Evolutionary conservation across 148 eudicot genomes (phyloP), one percentile per base, ranked within the genome.

Genomic region (Pouteria glomerata): DNA sequence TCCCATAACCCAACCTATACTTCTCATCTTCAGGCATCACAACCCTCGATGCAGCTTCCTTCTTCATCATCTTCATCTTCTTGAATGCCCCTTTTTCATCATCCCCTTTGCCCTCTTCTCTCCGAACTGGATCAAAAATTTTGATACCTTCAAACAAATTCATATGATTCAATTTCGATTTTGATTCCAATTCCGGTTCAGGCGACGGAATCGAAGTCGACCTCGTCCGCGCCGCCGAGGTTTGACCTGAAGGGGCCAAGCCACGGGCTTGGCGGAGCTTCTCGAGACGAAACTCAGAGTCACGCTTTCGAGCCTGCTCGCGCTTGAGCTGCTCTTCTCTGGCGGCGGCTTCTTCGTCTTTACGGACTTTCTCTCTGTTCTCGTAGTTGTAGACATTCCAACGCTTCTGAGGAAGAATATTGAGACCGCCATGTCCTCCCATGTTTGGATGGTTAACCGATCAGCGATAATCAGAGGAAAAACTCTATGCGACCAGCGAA

Each of bases 361-460:
- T 80, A 1, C 80, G 77, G 50, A 91, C 97, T 60, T 95, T 95
- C 72, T 95, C 98, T 60, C 97, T 88, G 73, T 95, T 95, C 14
- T 95, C 98, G 86, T 63, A 91, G 71, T 89, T 95, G 96, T 95
- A 95, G 3, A 95, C 98, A 66, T 95, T 95, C 98, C 98, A 95
- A 48, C 79, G 76, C 80, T 95, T 95, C 74, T 95, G 98, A 0
- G 98, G 98, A 0, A 95, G 91, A 74, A 95, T 95, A 76, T 95
- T 95, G 13, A 95, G 79, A 37, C 98, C 98, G 8, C 98, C 98
- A 64, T 95, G 98, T 15, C 98, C 98, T 2, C 98, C 98, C 98
- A 95, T 94, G 4, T 16, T 63, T 77, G 65, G 34, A 69, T 4
- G 30, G 27, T n/a, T n/a, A 1, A 7, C 66, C 7, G 59, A 34